Evolutionary conservation across 2,329 filamentous ascomycete species (phyloP), one percentile per base, ranked within the genome.

Genomic region (Alternaria sp.): DNA sequence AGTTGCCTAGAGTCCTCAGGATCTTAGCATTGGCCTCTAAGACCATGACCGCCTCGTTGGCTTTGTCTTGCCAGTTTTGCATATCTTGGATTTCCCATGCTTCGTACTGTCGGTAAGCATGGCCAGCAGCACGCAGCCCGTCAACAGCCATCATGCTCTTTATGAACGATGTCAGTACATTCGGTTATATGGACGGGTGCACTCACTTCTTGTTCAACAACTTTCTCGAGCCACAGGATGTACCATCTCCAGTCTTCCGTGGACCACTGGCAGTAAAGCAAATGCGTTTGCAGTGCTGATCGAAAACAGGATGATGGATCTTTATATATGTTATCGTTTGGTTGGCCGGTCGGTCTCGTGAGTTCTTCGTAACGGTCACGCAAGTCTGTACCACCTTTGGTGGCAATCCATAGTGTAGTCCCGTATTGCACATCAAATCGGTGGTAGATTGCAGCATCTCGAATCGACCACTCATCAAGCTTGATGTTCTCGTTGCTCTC

Each of bases 231-330:
- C 72, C 72, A 80, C 12, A 72, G 62, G 20, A 83, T 74, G 60
- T 82, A 81, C 66, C 74, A 74, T 28, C 79, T 72, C 81, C 81
- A 83, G n/a, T 79, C 75, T 58, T 81, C 79, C 0, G 65, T 75
- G 4, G 80, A 74, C 81, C 81, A 83, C 28, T 80, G 69, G 45
- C 75, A 79, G 46, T 73, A 78, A 28, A 82, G 57, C 2, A 81
- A 83, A 79, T 20, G 20, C 20, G 20, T 20, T 20, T 20, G 20
- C 20, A 20, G 20, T 20, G 20, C 20, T 20, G 20, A 20, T 20
- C 20, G 20, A 20, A 20, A 20, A 53, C 77, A 78, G 10, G 78
- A 64, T 14, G 69, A 70, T 1, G 70, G 18, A 1, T 65, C 75
- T 1, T 53, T 54, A 54, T 80, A 82, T 6, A 65, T 60, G 53